These are phyloP conservation scores for Phoma herbarum DNA, from an alignment of 2,329 filamentous ascomycete species.

Conservation along the genomic window DNA sequence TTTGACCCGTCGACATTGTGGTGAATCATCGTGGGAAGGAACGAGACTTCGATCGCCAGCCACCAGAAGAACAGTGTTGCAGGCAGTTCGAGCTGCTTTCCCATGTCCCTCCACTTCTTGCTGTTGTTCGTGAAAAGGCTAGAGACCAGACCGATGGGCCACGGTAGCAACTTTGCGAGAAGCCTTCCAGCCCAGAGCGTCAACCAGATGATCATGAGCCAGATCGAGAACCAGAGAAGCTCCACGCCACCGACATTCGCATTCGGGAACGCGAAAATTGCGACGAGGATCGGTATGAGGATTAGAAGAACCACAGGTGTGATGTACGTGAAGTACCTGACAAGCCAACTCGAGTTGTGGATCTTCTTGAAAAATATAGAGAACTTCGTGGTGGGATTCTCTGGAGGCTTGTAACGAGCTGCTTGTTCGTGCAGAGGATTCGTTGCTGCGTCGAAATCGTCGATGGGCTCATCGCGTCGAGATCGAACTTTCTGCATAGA, in stretches of 20 bases:
- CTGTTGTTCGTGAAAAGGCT: conserved; percentile 84
- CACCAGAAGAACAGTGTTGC: conserved; percentile 92
- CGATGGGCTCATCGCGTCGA: conserved; percentile 64
- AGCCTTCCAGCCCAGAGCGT: conserved; percentile 83
- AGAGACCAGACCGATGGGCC: conserved; percentile 68
- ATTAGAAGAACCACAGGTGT: conserved; percentile 70
- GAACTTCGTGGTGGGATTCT: conserved; percentile 68
- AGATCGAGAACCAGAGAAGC: conserved; percentile 91
- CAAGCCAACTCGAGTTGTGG: conserved; percentile 70
- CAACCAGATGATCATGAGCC: conserved; percentile 93
- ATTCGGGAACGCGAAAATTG: conserved; percentile 65
- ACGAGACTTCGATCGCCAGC: conserved; percentile 85
- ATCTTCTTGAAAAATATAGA: conserved; percentile 71
- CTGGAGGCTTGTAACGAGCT: conserved; percentile 70
- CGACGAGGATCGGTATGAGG: conserved; percentile 73
- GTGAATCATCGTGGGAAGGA: conserved; percentile 80
- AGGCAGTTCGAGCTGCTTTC: conserved; percentile 83
- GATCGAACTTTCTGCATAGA: conserved; percentile 64
- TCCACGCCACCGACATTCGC: conserved; percentile 77
- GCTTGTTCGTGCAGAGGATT: conserved; percentile 74
- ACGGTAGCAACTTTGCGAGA: conserved; percentile 70
- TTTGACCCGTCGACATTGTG: conserved; percentile 61
- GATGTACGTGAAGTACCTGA: conserved; percentile 78
- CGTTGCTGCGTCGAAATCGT: conserved; percentile 73
- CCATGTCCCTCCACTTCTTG: conserved; percentile 94